Percentiles rank a stretch among this genome's conserved stretches.
These are phyloP conservation scores for Termitomyces sp. DNA, from an alignment of 768 basidiomycete species.

Conservation along the genomic window DNA sequence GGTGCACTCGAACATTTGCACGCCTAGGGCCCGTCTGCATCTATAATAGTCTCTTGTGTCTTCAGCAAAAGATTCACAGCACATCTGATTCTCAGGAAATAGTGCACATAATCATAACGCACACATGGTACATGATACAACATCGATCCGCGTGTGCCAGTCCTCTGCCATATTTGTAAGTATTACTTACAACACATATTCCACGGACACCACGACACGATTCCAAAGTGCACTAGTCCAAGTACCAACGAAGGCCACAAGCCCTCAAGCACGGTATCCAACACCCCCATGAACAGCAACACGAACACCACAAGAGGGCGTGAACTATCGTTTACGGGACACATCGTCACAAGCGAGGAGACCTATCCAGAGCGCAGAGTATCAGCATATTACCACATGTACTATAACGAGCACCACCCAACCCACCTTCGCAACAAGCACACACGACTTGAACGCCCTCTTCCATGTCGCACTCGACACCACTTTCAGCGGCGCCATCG, in stretches of 20 bases:
- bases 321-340: constrained; percentile 1
- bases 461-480: constrained; percentile 10
- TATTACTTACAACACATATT: constrained; percentile 8
- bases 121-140: neutral
- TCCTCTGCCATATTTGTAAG: too few species aligned
- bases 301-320: constrained; percentile 9
- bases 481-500: neutral
- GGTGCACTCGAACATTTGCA: too few species aligned
- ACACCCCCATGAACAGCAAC: constrained; percentile 20
- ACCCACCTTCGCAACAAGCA: constrained; percentile 25
- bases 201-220: constrained; percentile 12
- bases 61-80: neutral
- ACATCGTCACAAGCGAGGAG: constrained; percentile 18
- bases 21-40: too few species aligned
- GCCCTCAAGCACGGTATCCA: constrained; percentile 23
- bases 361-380: constrained; percentile 9
- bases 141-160: neutral
- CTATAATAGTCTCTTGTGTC: too few species aligned
- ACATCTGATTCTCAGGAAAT: neutral
- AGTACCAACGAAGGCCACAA: constrained; percentile 19
- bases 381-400: neutral
- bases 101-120: too few species aligned
- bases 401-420: neutral
- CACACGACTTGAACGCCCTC: constrained; percentile 22
- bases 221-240: constrained; percentile 16